A percentile compares a stretch with the other conserved stretches of the same genome.
These are phyloP conservation scores for Aureobasidium mangrovei DNA, from an alignment of 2,329 filamentous ascomycete genomes.

Conservation along the genomic window DNA sequence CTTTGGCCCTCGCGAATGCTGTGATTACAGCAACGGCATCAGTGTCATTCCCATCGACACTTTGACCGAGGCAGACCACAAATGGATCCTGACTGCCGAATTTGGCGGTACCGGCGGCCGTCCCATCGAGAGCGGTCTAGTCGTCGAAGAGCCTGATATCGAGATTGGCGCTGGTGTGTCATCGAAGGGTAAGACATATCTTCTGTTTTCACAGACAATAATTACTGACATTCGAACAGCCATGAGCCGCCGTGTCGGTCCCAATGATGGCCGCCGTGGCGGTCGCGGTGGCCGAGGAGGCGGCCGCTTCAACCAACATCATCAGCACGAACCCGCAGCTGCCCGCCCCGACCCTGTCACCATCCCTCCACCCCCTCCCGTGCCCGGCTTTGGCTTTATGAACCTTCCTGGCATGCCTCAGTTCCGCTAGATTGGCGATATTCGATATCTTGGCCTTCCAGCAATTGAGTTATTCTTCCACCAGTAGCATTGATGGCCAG, in stretches of 20 bases:
- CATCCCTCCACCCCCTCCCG: conserved; percentile 31
- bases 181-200: conserved; percentile 51
- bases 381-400: conserved; percentile 33
- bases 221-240: conserved; percentile 14
- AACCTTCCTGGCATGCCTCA: conserved; percentile 15
- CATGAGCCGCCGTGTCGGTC: conserved; percentile 30
- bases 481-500: no score
- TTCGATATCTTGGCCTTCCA: background rate
- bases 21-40: conserved; percentile 85
- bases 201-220: background rate
- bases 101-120: conserved; percentile 86
- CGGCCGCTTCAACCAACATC: conserved; percentile 16
- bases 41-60: conserved; percentile 89
- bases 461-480: background rate
- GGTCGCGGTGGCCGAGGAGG: conserved; percentile 24
- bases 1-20: conserved; percentile 93
- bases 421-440: conserved; percentile 1
- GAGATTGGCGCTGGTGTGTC: conserved; percentile 97
- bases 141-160: conserved; percentile 95
- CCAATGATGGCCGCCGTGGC: conserved; percentile 27
- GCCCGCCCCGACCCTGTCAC: conserved; percentile 29
- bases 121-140: conserved; percentile 70
- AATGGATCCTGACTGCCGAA: conserved; percentile 93
- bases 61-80: conserved; percentile 89
- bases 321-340: conserved; percentile 12